A percentile compares a stretch with the other conserved stretches of the same genome.
These are phyloP conservation scores for Nakazawaea ernobii DNA, from an alignment of 805 yeast genomes.

Conservation along the genomic window DNA sequence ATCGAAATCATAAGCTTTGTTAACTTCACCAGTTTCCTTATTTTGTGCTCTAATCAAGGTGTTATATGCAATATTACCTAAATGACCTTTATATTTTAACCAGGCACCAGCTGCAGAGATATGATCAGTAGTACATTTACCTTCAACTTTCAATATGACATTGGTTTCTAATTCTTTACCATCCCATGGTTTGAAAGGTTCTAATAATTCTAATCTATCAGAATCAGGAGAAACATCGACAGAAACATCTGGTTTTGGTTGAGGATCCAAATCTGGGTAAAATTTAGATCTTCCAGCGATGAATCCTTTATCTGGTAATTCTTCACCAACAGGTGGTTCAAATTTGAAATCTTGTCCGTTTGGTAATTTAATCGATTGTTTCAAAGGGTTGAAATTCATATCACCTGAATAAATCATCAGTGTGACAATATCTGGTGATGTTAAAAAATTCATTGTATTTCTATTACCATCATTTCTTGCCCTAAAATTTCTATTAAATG, in stretches of 20 bases:
- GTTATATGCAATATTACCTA: slow-evolving; percentile 91
- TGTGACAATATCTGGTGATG: slow-evolving; percentile 94
- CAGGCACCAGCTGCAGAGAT: slow-evolving; percentile 98
- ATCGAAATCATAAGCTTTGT: slow-evolving; percentile 81
- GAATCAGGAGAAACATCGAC: slow-evolving; percentile 71
- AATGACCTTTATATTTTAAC: slow-evolving; percentile 97
- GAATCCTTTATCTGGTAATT: slow-evolving; percentile 86
- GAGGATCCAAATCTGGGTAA: slow-evolving; percentile 52
- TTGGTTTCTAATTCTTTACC: slow-evolving; percentile 76
- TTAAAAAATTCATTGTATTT: slow-evolving; percentile 92
- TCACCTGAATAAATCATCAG: slow-evolving; percentile 96
- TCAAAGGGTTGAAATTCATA: slow-evolving; percentile 92
- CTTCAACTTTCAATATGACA: slow-evolving; percentile 86
- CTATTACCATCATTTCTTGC: slow-evolving; percentile 98
- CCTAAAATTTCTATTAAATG: slow-evolving; percentile 97
- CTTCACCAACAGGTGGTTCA: slow-evolving; percentile 82
- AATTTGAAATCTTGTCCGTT: slow-evolving; percentile 90
- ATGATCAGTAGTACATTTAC: slow-evolving; percentile 98
- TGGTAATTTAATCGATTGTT: slow-evolving; percentile 80
- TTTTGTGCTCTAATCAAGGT: slow-evolving; percentile 96
- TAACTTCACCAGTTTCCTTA: slow-evolving; percentile 95
- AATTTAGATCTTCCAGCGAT: slow-evolving; percentile 70
- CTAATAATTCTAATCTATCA: slow-evolving; percentile 85
- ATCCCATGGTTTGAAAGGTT: slow-evolving; percentile 83
- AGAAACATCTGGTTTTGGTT: slow-evolving; percentile 44